These are phyloP conservation scores for Paecilomyces fulvus DNA, from an alignment of 2,329 filamentous ascomycete species.

Conservation along the genomic window DNA sequence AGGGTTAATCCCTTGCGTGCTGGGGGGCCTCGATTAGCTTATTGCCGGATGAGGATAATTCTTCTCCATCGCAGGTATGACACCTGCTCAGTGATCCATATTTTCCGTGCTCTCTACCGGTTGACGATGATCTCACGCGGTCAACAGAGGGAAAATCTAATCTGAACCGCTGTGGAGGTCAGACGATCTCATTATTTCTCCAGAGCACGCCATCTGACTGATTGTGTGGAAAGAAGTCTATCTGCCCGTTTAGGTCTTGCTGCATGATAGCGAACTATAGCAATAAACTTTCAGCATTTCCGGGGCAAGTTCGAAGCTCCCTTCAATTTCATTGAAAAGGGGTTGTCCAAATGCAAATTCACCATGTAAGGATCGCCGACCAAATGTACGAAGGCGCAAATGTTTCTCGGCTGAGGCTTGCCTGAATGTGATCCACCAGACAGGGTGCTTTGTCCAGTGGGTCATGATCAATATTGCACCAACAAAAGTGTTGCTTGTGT, in stretches of 20 bases:
- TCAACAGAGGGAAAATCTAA: not conserved
- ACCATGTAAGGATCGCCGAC: not conserved
- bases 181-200: not conserved
- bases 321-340: not conserved
- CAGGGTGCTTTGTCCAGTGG: not conserved
- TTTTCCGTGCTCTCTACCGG: not conserved
- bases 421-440: not conserved
- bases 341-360: not conserved
- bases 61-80: not conserved
- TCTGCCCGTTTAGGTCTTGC: not conserved
- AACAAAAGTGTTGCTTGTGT: not conserved
- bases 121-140: not conserved
- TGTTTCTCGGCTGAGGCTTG: not conserved
- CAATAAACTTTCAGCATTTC: not conserved
- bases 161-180: not conserved
- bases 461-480: not conserved
- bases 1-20: not conserved
- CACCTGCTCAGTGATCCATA: not conserved
- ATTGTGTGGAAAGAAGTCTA: not conserved
- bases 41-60: not conserved
- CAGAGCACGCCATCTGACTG: not conserved
- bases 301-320: not conserved
- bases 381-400: not conserved
- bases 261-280: not conserved
- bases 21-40: not conserved